Evolutionary conservation across 345 rosid species (phyloP), one percentile per base, ranked within the genome.

Genomic region (Aquilaria malaccensis): DNA sequence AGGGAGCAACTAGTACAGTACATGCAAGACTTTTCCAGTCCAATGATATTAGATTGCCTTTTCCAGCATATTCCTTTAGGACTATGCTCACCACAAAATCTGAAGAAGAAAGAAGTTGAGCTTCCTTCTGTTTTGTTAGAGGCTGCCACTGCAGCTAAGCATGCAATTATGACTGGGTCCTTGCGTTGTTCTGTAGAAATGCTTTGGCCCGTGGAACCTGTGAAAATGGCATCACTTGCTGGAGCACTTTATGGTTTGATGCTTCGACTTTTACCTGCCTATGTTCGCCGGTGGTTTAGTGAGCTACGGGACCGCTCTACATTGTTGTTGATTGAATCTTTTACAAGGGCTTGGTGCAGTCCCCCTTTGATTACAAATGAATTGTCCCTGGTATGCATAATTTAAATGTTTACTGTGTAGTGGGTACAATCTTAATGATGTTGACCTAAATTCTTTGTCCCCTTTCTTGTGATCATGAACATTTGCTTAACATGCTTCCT

Each of bases 301-400:
- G 84, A 86, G 59, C 70, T 93, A 48, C 98, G 96, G 63, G 97
- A 89, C 69, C 97, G 95, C 15, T 83, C 92, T 49, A 59, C 72
- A 30, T 82, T 83, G 69, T 79, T 83, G 58, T 60, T 65, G 50
- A 80, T 89, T 49, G 98, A 93, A 80, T 72, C 88, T 61, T 93
- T 89, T 75, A 86, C 98, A 53, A 84, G 84, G 78, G 68, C 85
- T 58, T 89, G 96, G 96, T 93, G 98, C 78, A 93, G 98, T 72
- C 96, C 97, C 68, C 82, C 82, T 63, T 71, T 93, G 62, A 76
- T 89, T 68, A 76, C 74, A 57, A 83, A 84, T 52, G 97, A 93
- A 77, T 75, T 93, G 45, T 89, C 88, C 72, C 98, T 85, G 98
- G 98, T 93, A 54, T 52, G 83, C 69, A 22, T 22, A 22, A 22